Conservation (phyloP, 2,329 filamentous ascomycete species). For the Huntiella savannae region DNA sequence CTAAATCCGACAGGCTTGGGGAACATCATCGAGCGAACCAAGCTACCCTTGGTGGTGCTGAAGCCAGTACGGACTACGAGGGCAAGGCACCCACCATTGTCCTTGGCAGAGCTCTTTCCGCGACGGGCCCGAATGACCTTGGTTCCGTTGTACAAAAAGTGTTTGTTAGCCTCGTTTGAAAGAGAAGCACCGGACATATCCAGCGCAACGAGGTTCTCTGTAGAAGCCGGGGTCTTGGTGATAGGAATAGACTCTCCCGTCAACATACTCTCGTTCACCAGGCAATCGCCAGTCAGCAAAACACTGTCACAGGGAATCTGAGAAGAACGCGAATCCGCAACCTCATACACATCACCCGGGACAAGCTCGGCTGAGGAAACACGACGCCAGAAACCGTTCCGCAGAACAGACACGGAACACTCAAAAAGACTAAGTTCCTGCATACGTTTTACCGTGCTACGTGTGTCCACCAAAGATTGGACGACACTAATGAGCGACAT, state of each 20-base stretch:
- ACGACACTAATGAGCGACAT: constrained; percentile 88
- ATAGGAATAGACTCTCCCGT: constrained; percentile 89
- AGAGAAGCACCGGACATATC: constrained; percentile 67
- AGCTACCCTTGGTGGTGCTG: constrained; percentile 87
- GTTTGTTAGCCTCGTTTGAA: constrained; percentile 62
- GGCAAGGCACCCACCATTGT: constrained; percentile 66
- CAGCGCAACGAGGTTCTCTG: constrained; percentile 58
- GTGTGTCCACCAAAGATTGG: constrained; percentile 77
- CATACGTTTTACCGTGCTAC: constrained; percentile 71
- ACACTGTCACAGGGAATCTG: constrained; percentile 88
- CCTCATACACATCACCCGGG: constrained; percentile 88
- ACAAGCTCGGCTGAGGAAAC: constrained; percentile 75
- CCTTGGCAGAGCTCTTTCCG: constrained; percentile 55
- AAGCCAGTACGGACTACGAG: constrained; percentile 90
- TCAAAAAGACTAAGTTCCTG: constrained; percentile 87
- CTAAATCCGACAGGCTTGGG: constrained; percentile 97
- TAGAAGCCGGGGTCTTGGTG: constrained; percentile 69
- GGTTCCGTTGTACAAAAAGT: constrained; percentile 88
- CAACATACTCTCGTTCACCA: constrained; percentile 98
- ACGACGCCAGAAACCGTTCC: constrained; percentile 90
- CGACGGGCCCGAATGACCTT: constrained; percentile 82
- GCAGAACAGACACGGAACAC: constrained; percentile 80
- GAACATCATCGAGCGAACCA: constrained; percentile 95
- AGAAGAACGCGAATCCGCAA: constrained; percentile 75
- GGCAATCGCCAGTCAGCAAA: constrained; percentile 81